Conservation (phyloP, 257 asterid species). For the Salvia miltiorrhiza region DNA sequence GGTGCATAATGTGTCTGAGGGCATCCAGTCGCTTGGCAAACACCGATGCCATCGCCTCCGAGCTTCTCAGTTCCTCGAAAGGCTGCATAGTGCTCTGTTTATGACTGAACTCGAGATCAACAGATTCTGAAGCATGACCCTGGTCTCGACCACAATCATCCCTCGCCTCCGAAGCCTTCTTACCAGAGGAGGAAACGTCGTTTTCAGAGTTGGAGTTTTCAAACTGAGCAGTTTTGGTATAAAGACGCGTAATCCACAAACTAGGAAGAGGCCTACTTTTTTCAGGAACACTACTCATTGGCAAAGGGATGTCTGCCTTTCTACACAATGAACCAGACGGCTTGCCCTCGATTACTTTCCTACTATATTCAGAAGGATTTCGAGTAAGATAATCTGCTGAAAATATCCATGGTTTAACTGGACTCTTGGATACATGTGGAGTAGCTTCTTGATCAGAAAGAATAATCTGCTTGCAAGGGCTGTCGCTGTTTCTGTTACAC, state of each 20-base stretch:
- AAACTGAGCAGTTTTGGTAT: conserved; percentile 24
- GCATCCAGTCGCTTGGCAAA: conserved; percentile 73
- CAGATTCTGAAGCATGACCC: conserved; percentile 19
- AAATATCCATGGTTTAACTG: conserved; percentile 24
- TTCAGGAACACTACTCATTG: conserved; percentile 24
- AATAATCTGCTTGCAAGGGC: conserved; percentile 27
- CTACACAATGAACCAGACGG: conserved; percentile 23
- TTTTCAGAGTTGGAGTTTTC: conserved; percentile 21
- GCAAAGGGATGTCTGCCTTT: conserved; percentile 24
- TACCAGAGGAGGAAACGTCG: conserved; percentile 23
- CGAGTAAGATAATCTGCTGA: conserved; percentile 21
- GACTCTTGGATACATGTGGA: not conserved
- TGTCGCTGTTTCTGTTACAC: conserved; percentile 8
- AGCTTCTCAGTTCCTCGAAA: conserved; percentile 27
- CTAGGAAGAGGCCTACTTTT: conserved; percentile 37
- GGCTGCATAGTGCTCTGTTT: conserved; percentile 18
- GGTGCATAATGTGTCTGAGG: conserved; percentile 36
- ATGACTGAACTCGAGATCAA: conserved; percentile 22
- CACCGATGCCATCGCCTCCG: conserved; percentile 52
- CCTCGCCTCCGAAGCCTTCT: conserved; percentile 18
- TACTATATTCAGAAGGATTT: conserved; percentile 10
- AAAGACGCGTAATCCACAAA: conserved; percentile 68
- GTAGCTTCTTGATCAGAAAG: conserved; percentile 24
- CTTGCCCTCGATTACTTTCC: conserved; percentile 11
- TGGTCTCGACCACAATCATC: conserved; percentile 15